phyloP scores from a whole-genome alignment of 768 basidiomycete species.

The Hydnomerulius pinastri region DNA sequence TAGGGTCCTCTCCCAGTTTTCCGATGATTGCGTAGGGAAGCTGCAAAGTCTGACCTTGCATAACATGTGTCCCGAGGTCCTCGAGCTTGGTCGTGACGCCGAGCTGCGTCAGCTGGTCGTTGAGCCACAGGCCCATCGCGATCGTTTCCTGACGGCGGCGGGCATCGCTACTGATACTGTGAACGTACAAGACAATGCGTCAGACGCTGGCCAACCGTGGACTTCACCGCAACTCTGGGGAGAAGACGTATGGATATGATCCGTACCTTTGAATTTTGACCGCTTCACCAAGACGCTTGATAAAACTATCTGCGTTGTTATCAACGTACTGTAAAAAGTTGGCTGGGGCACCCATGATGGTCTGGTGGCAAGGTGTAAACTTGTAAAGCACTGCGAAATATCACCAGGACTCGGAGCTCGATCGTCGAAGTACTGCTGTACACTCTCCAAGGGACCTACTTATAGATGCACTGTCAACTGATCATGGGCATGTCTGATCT shows the following conservation, averaged over 20 bases:
- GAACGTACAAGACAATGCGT: background rate
- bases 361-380: too few species aligned
- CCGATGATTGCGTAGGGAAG: conserved; percentile 88
- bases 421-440: too few species aligned
- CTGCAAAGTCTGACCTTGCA: conserved; percentile 69
- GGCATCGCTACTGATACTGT: conserved; percentile 71
- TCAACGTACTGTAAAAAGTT: conserved; percentile 58
- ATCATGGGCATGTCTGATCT: too few species aligned
- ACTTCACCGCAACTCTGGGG: background rate
- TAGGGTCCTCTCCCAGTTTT: conserved; percentile 75
- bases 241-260: conserved; percentile 2
- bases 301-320: conserved; percentile 68
- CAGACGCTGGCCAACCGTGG: background rate
- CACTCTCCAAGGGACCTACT: too few species aligned
- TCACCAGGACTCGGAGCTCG: too few species aligned
- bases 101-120: conserved; percentile 68
- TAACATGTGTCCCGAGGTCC: conserved; percentile 74
- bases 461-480: too few species aligned
- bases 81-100: conserved; percentile 76
- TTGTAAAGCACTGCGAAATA: too few species aligned
- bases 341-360: conserved; percentile 35
- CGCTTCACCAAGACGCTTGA: conserved; percentile 76
- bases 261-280: conserved; percentile 79
- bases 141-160: conserved; percentile 74
- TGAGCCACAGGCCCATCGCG: conserved; percentile 84